Evolutionary conservation across 768 basidiomycete genomes (phyloP), one percentile per base, ranked within the genome.

Genomic region (Cystofilobasidium bisporidii): DNA sequence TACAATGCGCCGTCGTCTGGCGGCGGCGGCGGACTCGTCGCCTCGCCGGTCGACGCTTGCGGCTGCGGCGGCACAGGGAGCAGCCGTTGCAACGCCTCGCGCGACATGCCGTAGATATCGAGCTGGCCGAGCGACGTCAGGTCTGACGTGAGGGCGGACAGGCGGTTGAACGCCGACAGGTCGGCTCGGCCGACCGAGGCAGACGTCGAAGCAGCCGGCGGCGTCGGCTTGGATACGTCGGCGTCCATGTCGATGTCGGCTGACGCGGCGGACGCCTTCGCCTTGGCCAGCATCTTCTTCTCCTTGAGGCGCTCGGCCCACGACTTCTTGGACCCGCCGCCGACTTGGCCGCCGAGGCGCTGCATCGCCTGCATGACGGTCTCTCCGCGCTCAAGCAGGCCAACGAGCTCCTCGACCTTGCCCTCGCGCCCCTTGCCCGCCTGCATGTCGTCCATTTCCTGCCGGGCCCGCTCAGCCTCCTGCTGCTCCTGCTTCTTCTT

Each of bases 311-410:
- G 66, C 56, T 77, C 74, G 38, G 77, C 76, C 76, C 72, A 72
- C 22, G 81, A 85, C 76, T 85, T 88, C 50, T 84, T 68, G 56
- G 69, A 20, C 58, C 64, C 69, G 68, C 71, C 61, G 63, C 65
- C 30, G 26, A 14, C 72, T 24, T 71, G 69, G 20, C 71, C 78
- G 14, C 94, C 94, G 5, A 98, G 78, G 24, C 96, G 83, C 72
- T 91, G 88, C 56, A 99, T 77, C 18, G 91, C 90, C 74, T 91
- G 88, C 38, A 97, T 79, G 2, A 97, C 87, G 0, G 89, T 89
- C 77, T 98, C 96, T 1, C 92, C 91, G 72, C 87, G 86, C 77
- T 88, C 87, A 73, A 98, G 81, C 77, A 87, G 80, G 12, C 80
- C 79, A 2, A 96, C 79, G 1, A 98, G 80, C 20, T 76, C 76